A percentile compares a stretch with the other conserved stretches of the same genome.
Evolutionary conservation across 106 monocot species (phyloP).

Genomic region (Dactylorhiza incarnata): DNA sequence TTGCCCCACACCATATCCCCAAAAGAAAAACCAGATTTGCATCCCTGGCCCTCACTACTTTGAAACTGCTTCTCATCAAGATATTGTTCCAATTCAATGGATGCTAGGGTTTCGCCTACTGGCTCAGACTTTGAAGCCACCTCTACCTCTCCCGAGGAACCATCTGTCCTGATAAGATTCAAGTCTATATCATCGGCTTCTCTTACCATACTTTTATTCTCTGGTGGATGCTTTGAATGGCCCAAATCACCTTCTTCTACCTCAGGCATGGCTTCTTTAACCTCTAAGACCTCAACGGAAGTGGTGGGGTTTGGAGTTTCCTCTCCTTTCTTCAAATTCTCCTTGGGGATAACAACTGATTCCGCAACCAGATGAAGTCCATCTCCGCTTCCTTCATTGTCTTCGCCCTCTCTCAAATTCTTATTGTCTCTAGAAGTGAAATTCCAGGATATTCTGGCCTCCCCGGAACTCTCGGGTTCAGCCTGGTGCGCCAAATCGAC

Average conservation of each 20-base stretch:
- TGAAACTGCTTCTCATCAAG: not conserved
- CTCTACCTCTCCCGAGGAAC: not conserved
- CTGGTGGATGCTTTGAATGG: not conserved
- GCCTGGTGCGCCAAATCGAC: not conserved
- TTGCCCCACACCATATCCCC: slow-evolving; percentile 85
- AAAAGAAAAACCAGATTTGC: slow-evolving; percentile 20
- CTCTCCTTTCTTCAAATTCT: not conserved
- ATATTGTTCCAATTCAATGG: not conserved
- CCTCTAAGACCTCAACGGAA: not conserved
- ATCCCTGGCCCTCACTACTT: slow-evolving; percentile 9
- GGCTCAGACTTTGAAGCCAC: not conserved
- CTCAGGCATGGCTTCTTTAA: not conserved
- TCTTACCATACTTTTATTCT: not conserved
- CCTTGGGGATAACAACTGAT: not conserved
- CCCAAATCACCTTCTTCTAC: not conserved
- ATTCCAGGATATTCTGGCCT: not conserved
- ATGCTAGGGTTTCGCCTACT: not conserved
- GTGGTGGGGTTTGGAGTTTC: not conserved
- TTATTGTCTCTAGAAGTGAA: not conserved
- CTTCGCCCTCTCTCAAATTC: not conserved
- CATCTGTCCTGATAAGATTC: not conserved
- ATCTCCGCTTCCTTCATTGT: not conserved
- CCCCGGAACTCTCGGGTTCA: not conserved
- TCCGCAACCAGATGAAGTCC: not conserved
- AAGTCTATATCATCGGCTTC: not conserved